Conservation (phyloP, 163 green algal genomes). For the Prototheca cutis region DNA sequence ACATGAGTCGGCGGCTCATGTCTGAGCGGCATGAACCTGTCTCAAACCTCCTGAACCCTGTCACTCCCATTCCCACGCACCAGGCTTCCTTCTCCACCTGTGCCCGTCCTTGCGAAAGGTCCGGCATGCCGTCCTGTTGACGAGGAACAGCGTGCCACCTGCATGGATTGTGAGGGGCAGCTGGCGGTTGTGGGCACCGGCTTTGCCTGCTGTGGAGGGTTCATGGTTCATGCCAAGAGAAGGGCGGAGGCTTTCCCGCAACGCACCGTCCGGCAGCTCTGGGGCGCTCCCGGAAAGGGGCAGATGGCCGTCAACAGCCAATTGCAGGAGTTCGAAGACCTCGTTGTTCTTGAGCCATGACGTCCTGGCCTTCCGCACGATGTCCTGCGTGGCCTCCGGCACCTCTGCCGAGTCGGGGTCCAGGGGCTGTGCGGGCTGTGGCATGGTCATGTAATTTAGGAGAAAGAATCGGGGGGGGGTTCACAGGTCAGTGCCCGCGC, state of each 20-base stretch:
- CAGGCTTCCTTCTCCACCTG: constrained; percentile 62
- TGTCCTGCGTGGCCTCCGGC: background rate
- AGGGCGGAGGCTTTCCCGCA: no score
- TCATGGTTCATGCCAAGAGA: background rate
- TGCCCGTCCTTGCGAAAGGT: constrained; percentile 68
- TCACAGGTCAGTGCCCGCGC: no score
- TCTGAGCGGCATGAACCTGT: background rate
- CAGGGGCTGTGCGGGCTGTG: background rate
- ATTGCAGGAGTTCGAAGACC: background rate
- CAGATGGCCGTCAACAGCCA: background rate
- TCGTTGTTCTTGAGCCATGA: constrained; percentile 1
- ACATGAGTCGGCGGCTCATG: background rate
- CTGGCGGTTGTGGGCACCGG: background rate
- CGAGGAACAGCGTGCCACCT: constrained; percentile 60
- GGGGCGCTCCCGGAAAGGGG: background rate
- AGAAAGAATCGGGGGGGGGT: background rate
- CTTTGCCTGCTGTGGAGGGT: background rate
- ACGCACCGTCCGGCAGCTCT: background rate
- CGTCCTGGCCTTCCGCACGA: background rate
- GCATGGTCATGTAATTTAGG: background rate
- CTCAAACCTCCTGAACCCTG: background rate
- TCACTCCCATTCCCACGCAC: background rate
- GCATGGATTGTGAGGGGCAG: background rate
- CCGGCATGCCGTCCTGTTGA: constrained; percentile 44
- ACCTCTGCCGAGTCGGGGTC: background rate